Evolutionary conservation across 2,329 filamentous ascomycete genomes (phyloP).

Genomic region (Apiospora phragmitis): DNA sequence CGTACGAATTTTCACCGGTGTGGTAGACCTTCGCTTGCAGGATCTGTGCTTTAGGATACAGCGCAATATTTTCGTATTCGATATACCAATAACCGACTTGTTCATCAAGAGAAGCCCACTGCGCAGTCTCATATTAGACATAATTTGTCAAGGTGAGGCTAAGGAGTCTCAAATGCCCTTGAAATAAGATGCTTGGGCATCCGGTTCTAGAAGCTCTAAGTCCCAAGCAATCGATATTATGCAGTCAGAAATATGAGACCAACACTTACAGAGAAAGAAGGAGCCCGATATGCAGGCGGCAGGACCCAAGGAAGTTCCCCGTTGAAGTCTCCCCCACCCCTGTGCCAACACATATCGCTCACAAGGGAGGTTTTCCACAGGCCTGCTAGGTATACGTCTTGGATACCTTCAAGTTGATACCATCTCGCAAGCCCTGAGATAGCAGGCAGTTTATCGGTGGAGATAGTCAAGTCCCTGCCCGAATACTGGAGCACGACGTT

Average conservation of each 20-base stretch:
- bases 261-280: not conserved
- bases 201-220: not conserved
- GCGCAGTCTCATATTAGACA: not conserved
- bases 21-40: not conserved
- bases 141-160: not conserved
- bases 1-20: not conserved
- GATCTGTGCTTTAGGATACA: not conserved
- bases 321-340: not conserved
- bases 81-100: not conserved
- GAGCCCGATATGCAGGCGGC: not conserved
- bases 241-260: not conserved
- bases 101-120: not conserved
- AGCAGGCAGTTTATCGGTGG: not conserved
- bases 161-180: not conserved
- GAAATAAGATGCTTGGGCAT: too few species aligned
- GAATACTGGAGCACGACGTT: not conserved
- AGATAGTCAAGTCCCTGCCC: not conserved
- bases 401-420: not conserved
- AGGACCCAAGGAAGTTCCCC: not conserved
- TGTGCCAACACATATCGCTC: not conserved
- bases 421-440: not conserved
- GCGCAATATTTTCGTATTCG: not conserved
- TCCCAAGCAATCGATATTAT: too few species aligned
- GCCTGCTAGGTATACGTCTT: not conserved
- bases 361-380: not conserved